Evolutionary conservation across 805 yeast species (phyloP).

Genomic region (Ogataea corticis): DNA sequence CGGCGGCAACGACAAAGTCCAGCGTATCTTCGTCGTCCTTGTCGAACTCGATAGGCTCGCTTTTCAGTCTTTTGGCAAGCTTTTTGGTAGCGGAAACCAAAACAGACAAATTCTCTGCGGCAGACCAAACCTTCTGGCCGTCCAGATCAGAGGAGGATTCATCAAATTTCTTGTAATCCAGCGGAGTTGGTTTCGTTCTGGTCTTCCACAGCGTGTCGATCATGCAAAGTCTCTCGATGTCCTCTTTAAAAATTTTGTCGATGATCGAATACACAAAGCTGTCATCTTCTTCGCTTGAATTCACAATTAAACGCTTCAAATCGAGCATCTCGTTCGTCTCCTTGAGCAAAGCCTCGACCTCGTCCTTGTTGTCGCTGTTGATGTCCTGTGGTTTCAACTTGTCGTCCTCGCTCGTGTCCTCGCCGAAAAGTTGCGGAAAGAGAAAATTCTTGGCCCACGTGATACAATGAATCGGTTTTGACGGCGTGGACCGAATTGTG

Average conservation of each 20-base stretch:
- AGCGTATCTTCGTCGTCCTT: conserved; percentile 94
- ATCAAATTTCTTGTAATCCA: conserved; percentile 35
- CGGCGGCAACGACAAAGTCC: conserved; percentile 81
- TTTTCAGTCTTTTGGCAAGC: conserved; percentile 48
- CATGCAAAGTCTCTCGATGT: conserved; percentile 68
- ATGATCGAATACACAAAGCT: conserved; percentile 47
- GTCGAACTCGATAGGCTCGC: conserved; percentile 66
- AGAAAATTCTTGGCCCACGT: conserved; percentile 97
- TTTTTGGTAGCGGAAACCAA: conserved; percentile 49
- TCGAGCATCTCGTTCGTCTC: conserved; percentile 68
- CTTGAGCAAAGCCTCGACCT: conserved; percentile 59
- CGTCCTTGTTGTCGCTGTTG: conserved; percentile 66
- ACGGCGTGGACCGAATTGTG: conserved; percentile 95
- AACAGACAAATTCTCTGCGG: conserved; percentile 61
- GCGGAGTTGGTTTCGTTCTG: conserved; percentile 66
- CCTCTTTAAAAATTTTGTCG: conserved; percentile 64
- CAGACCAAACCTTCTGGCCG: conserved; percentile 56
- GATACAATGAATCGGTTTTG: conserved; percentile 92
- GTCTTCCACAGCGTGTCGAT: conserved; percentile 80
- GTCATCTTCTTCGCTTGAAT: conserved; percentile 22
- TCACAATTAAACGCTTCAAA: conserved; percentile 40
- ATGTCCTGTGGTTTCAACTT: conserved; percentile 37
- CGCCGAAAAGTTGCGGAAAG: conserved; percentile 76
- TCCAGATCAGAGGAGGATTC: conserved; percentile 18
- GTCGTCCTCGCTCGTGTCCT: conserved; percentile 34